These are phyloP conservation scores for Xylariaceae sp. DNA, from an alignment of 2,329 filamentous ascomycete genomes.

Conservation along the genomic window DNA sequence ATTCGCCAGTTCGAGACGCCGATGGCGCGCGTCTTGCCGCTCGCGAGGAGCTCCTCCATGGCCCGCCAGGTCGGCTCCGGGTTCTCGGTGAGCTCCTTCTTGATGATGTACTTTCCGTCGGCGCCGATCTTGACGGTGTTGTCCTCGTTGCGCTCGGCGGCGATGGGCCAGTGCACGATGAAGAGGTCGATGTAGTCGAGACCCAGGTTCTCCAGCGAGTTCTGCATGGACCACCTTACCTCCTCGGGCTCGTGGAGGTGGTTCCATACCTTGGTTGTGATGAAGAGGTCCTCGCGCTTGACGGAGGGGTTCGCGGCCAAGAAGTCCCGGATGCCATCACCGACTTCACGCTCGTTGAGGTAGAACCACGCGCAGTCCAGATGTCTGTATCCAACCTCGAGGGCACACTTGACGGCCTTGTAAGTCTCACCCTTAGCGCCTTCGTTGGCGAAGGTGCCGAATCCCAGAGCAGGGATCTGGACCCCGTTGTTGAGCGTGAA, in stretches of 20 bases:
- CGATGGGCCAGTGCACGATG: slow-evolving; percentile 50
- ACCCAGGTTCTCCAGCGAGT: slow-evolving; percentile 48
- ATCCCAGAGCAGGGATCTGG: slow-evolving; percentile 57
- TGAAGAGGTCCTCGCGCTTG: slow-evolving; percentile 48
- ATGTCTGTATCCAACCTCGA: slow-evolving; percentile 60
- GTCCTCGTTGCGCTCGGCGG: slow-evolving; percentile 41
- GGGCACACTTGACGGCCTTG: slow-evolving; percentile 58
- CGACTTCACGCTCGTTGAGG: slow-evolving; percentile 60
- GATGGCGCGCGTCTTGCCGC: slow-evolving; percentile 36
- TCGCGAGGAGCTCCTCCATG: slow-evolving; percentile 45
- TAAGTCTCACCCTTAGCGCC: slow-evolving; percentile 55
- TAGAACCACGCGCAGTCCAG: slow-evolving; percentile 67
- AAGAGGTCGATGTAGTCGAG: slow-evolving; percentile 54
- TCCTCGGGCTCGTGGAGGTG: slow-evolving; percentile 58
- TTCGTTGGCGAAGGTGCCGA: slow-evolving; percentile 64
- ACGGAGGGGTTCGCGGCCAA: slow-evolving; percentile 39
- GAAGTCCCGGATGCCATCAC: slow-evolving; percentile 49
- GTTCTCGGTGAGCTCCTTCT: slow-evolving; percentile 60
- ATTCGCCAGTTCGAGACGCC: slow-evolving; percentile 45
- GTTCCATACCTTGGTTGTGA: slow-evolving; percentile 66
- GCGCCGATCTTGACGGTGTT: slow-evolving; percentile 41
- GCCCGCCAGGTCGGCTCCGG: slow-evolving; percentile 57
- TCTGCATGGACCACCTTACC: slow-evolving; percentile 50
- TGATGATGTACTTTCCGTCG: slow-evolving; percentile 44
- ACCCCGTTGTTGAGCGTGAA: slow-evolving; percentile 49